Percentiles rank a stretch among this genome's conserved stretches.
Evolutionary conservation across 2,329 filamentous ascomycete genomes (phyloP).

Genomic region (Talaromyces rugulosus): DNA sequence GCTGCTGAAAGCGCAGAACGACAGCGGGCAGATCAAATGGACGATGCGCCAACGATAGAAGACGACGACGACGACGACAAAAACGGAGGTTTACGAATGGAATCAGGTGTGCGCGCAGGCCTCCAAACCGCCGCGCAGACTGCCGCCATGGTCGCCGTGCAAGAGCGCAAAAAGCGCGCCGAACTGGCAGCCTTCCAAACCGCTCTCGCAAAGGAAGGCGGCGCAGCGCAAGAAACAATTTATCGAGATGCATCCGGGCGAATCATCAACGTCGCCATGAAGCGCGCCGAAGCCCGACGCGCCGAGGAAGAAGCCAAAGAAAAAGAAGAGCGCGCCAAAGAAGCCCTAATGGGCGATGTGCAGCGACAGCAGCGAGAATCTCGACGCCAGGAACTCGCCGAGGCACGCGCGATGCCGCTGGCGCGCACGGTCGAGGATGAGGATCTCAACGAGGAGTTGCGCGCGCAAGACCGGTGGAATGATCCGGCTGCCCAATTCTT

Average conservation of each 20-base stretch:
- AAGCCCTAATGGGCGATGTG: constrained; percentile 77
- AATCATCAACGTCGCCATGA: constrained; percentile 91
- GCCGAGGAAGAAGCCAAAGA: constrained; percentile 67
- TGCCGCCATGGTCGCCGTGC: constrained; percentile 62
- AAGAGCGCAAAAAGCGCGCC: constrained; percentile 52
- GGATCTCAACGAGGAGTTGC: constrained; percentile 79
- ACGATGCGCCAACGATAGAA: constrained; percentile 44
- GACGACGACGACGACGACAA: constrained; percentile 28
- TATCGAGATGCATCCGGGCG: constrained; percentile 92
- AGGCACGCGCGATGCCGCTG: constrained; percentile 77
- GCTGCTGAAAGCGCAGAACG: constrained; percentile 61
- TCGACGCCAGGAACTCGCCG: constrained; percentile 65
- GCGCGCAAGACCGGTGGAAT: constrained; percentile 76
- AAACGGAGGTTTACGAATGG: constrained; percentile 60
- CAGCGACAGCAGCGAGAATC: constrained; percentile 66
- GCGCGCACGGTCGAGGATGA: constrained; percentile 79
- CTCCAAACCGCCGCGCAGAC: constrained; percentile 81
- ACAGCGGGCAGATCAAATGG: constrained; percentile 44
- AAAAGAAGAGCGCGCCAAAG: constrained; percentile 62
- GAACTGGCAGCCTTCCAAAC: constrained; percentile 35
- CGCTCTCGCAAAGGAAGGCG: constrained; percentile 26
- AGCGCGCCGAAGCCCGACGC: constrained; percentile 77
- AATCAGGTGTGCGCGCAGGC: constrained; percentile 80
- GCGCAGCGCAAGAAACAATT: constrained; percentile 68
- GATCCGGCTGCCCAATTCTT: constrained; percentile 87